These are phyloP conservation scores for Ganoderma boninense DNA, from an alignment of 1,284 basidiomycete species.

Conservation along the genomic window DNA sequence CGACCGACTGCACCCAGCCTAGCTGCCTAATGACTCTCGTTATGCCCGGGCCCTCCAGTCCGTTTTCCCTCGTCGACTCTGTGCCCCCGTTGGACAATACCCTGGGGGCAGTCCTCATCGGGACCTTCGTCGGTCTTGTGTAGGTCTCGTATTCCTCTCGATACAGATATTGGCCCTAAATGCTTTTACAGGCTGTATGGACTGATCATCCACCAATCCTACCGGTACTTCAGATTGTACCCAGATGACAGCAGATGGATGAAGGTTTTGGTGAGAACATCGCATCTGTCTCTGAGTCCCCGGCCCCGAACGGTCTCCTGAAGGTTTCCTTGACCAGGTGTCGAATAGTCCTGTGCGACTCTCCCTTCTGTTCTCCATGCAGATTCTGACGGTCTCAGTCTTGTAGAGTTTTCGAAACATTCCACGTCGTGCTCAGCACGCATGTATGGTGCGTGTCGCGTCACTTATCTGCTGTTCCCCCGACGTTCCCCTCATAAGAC, in stretches of 20 bases:
- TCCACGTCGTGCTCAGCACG: slow-evolving; percentile 15
- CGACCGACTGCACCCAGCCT: not conserved
- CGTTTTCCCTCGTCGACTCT: not conserved
- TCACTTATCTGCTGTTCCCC: not conserved
- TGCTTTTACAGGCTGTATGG: slow-evolving; percentile 16
- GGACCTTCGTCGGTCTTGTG: slow-evolving; percentile 20
- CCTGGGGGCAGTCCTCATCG: slow-evolving; percentile 21
- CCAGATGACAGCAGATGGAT: slow-evolving; percentile 1
- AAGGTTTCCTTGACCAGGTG: not conserved
- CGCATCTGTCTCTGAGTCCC: too few species aligned
- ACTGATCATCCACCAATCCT: slow-evolving; percentile 14
- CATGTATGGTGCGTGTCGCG: slow-evolving; percentile 8
- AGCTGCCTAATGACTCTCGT: not conserved
- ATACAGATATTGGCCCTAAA: not conserved
- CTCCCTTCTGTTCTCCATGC: not conserved
- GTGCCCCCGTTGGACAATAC: slow-evolving; percentile 11
- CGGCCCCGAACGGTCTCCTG: too few species aligned
- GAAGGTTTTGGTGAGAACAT: slow-evolving; percentile 2
- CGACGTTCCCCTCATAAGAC: not conserved
- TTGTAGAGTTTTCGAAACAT: slow-evolving; percentile 11
- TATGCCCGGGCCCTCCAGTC: not conserved
- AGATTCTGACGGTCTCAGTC: not conserved
- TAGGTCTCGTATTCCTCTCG: not conserved
- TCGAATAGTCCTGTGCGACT: not conserved
- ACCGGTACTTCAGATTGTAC: slow-evolving; percentile 12